Percentiles rank a stretch among this genome's conserved stretches.
Conservation (phyloP, 164 flowering plant genomes). For the Vitis rupestris region DNA sequence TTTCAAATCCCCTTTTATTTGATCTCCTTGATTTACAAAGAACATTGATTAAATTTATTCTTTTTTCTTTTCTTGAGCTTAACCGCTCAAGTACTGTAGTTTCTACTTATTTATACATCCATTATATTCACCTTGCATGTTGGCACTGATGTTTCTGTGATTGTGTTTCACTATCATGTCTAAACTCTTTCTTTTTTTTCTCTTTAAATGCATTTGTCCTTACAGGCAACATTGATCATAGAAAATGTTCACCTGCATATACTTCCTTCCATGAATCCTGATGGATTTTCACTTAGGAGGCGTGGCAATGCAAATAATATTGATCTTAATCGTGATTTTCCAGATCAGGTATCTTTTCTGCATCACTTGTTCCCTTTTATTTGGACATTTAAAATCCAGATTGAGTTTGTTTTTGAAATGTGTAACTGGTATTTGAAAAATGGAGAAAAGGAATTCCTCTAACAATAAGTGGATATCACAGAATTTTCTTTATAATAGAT, state of each 20-base stretch:
- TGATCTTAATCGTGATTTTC: slow-evolving; percentile 96
- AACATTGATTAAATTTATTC: no score
- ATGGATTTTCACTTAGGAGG: slow-evolving; percentile 71
- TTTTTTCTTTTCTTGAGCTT: no score
- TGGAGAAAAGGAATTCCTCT: no score
- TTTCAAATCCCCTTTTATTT: background rate
- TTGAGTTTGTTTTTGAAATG: no score
- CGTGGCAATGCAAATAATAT: slow-evolving; percentile 88
- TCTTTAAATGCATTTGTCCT: background rate
- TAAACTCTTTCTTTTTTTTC: background rate
- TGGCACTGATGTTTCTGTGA: background rate
- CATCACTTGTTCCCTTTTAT: background rate
- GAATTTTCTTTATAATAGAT: no score
- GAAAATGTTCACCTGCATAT: slow-evolving; percentile 86
- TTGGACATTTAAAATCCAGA: background rate
- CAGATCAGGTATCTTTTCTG: slow-evolving; percentile 69
- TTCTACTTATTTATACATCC: no score
- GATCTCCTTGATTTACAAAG: no score
- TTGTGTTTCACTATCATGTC: background rate
- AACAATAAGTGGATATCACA: no score
- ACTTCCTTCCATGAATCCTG: slow-evolving; percentile 97
- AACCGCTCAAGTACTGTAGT: no score
- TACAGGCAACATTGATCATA: slow-evolving; percentile 72
- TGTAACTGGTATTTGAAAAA: no score
- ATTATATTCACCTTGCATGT: no score